Evolutionary conservation across 78 protist species (phyloP), one percentile per base, ranked within the genome.

Genomic region (Dictyostelium capitatum): DNA sequence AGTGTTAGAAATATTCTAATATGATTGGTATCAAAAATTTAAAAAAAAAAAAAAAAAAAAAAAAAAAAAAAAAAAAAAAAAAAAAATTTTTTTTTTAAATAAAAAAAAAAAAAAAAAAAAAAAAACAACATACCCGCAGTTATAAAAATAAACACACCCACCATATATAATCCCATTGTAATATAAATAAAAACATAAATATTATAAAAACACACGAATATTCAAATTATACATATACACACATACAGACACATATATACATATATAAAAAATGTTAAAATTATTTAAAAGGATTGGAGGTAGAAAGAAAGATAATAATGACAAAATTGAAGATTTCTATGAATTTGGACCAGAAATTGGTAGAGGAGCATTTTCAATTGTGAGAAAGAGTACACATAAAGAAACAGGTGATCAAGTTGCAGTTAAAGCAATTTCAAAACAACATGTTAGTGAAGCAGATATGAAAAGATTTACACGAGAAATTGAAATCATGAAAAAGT

Each of bases 321-420:
- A 37, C 43, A 85, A 85, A 48, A 85, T 85, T 17, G 92, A 85
- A 28, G 92, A 85, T 47, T 85, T 28, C 51, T 85, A 85, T 32
- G 92, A 85, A 3, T 47, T 85, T 85, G 92, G 92, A 23, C 79
- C 80, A 56, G 92, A 85, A 32, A 85, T 85, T 50, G 92, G 92
- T 70, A 89, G 97, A 59, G 97, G 97, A n/a, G 85, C 94, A 56
- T 95, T 83, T 46, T 77, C 90, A 37, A 50, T 82, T 8, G 97
- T 95, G 15, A 78, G 90, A 79, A 82, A 89, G 30, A 95, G 93
- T 62, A 89, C 79, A 65, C 67, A 82, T 82, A 89, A 90, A 73
- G 89, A 67, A 20, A 89, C 94, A 46, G 83, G 91, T 51, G 83
- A 89, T n/a, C 67, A 47, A 73, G 92, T 87, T 1, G 97, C 97